Evolutionary conservation across 1,284 basidiomycete species (phyloP), one percentile per base, ranked within the genome.

Genomic region (Fistulinella staudtii): DNA sequence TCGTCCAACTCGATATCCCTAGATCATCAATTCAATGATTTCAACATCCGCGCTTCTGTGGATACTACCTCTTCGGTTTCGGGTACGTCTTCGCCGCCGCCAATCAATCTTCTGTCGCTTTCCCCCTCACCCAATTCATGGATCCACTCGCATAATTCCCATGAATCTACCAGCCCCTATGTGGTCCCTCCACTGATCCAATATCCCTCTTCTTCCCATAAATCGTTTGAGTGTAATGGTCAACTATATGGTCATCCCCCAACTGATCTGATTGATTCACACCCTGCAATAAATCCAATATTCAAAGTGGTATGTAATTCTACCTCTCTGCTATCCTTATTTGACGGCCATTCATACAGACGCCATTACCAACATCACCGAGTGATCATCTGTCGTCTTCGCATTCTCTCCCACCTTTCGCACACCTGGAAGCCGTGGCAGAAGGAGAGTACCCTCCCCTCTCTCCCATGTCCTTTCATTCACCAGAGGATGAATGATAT

Each of bases 1-100:
- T 89, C 88, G 14, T 91, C 89, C 8, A 83, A 86, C 49, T 92
- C 89, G 10, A 76, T 89, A 54, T 90, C 88, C 23, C 65, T 88
- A 46, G 89, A 91, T 57, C 82, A 85, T 39, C 88, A 89, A 54
- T 76, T 92, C 43, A 82, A 81, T 14, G 77, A 84, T 52, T 91
- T 92, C 61, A 74, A 78, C 40, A 73, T 79, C 13, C 85, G 83
- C 39, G 82, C 86, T 2, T 86, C 84, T 23, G 76, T 90, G 34
- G 81, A 82, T 54, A 70, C 77, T 25, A 69, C 65, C n/a, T 63
- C 73, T 21, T 79, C 79, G 43, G 56, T 82, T 13, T 76, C 77
- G 20, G 82, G 80, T 31, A 80, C 75, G 35, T 74, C 82, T 39
- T 87, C 85, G 4, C 82, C 85, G 13, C 82, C 85, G 4, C 81